Evolutionary conservation across 73 alveolate genomes (phyloP).

Genomic region (Paramecium biaurelia): DNA sequence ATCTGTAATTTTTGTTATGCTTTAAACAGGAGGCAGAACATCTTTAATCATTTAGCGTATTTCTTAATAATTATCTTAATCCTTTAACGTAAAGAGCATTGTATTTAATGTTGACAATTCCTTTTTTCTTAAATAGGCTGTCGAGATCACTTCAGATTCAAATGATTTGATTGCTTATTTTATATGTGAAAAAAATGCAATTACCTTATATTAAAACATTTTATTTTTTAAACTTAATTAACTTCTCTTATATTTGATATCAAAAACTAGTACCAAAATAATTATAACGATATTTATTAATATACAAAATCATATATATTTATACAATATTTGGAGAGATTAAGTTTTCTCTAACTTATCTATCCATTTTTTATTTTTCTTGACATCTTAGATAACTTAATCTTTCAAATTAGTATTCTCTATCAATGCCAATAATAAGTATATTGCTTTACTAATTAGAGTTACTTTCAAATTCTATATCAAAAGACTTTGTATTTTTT

Average conservation of each 20-base stretch:
- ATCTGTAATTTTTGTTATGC: background rate
- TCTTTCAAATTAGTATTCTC: background rate
- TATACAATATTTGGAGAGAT: background rate
- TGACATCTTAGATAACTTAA: background rate
- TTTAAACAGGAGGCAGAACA: background rate
- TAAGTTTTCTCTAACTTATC: background rate
- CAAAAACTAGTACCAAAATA: background rate
- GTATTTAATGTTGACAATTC: background rate
- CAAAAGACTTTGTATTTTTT: background rate
- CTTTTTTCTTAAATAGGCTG: background rate
- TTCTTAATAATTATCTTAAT: background rate
- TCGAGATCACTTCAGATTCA: background rate
- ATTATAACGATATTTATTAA: background rate
- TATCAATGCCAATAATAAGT: constrained; percentile 13
- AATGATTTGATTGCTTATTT: background rate
- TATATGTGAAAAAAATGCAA: background rate
- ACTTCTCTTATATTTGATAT: background rate
- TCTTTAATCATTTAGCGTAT: background rate
- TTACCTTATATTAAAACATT: background rate
- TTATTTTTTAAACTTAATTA: background rate
- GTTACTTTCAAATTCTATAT: background rate
- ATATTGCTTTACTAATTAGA: background rate
- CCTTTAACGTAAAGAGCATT: background rate
- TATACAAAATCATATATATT: constrained; percentile 22
- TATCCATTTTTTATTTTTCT: background rate